Base-by-base conservation (phyloP, 2,329 filamentous ascomycete genomes). In the Xylaria sp. region DNA sequence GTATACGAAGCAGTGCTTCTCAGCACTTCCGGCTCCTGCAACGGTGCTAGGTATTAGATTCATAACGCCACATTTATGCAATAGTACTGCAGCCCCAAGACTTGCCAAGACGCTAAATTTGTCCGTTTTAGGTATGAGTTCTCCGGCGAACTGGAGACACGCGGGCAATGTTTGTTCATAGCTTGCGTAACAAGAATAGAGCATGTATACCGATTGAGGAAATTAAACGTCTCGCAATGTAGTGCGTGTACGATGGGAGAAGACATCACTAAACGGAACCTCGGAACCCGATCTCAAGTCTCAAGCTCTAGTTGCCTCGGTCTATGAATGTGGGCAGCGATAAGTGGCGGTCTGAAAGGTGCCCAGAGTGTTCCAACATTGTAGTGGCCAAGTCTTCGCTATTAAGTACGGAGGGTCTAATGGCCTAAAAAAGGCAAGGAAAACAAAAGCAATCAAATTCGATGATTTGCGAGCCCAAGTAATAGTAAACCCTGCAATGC, bases 11-110 rank as follows among this genome's bases (percentile, higher is more conserved):
- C 40, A 21, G 47, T 23, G 21, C 46, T 31, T 35, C 10, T 4
- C 17, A 19, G 15, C 35, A 4, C 21, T 19, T 19, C n/a, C 9
- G 25, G 21, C 17, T 8, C 37, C 19, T 49, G 29, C 41, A 25
- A 27, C 19, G n/a, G n/a, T 51, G 35, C 51, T 21, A 17, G 43
- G n/a, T 23, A 19, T 17, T 40, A 29, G 44, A 40, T 44, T 47
- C 25, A 47, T 62, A 49, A 43, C 43, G 49, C 54, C 48, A 31
- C 38, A 41, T 59, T 60, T 47, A 59, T 58, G 53, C 59, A 62
- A 62, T 62, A 58, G 23, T n/a, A n/a, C n/a, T n/a, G n/a, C n/a
- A 44, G 25, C 33, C 11, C 11, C 13, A 35, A 10, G n/a, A 46
- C n/a, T 44, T 38, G 52, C 47, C 27, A 29, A 58, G 54, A 58